These are phyloP conservation scores for Centrapalus pauciflorus DNA, from an alignment of 129 eudicot genomes.

Conservation along the genomic window DNA sequence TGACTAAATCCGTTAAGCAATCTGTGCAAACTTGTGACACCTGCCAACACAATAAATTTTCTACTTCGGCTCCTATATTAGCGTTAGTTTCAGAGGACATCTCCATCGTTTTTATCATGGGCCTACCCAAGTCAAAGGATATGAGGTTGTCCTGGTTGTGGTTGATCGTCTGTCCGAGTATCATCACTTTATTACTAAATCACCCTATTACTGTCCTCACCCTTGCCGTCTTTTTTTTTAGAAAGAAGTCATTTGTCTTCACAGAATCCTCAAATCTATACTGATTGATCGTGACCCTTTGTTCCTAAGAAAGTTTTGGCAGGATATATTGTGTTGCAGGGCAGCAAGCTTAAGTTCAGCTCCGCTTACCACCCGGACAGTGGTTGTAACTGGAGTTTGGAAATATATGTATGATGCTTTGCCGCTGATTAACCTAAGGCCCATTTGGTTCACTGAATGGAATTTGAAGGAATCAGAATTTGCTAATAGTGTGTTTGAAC, in stretches of 20 bases:
- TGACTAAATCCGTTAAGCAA: neutral
- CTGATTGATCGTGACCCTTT: neutral
- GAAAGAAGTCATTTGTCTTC: neutral
- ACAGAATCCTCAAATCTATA: neutral
- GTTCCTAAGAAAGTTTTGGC: neutral
- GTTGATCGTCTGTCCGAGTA: neutral
- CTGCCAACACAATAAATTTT: neutral
- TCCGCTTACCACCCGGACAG: no score
- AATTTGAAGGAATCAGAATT: no score
- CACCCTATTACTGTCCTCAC: neutral
- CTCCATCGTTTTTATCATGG: neutral
- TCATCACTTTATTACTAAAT: neutral
- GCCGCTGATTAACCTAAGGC: no score
- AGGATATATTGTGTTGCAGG: neutral
- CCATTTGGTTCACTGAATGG: no score
- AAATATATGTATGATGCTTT: no score
- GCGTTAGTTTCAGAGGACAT: neutral
- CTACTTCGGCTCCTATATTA: neutral
- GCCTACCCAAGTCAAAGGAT: neutral
- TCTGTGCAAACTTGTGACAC: neutral
- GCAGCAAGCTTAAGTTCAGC: neutral
- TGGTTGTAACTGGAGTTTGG: no score
- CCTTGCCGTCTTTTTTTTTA: neutral
- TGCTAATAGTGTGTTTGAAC: no score
- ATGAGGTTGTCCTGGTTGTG: neutral